A percentile compares a stretch with the other conserved stretches of the same genome.
These are phyloP conservation scores for Kregervanrija delftensis DNA, from an alignment of 805 yeast genomes.

Conservation along the genomic window DNA sequence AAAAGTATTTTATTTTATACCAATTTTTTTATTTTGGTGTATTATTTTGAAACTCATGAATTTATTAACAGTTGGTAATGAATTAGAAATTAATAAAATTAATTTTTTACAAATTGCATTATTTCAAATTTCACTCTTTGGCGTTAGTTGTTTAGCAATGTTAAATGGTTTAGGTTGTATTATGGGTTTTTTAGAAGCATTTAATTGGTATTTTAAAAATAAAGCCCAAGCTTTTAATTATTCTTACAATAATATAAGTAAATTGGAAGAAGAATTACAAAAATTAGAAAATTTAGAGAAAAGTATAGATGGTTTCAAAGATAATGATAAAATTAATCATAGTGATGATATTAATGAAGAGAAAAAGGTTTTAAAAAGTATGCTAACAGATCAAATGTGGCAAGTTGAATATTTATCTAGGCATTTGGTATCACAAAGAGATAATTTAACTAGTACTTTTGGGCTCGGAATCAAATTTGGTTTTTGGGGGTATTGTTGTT, in stretches of 20 bases:
- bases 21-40: conserved; percentile 27
- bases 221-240: too few species aligned
- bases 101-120: conserved; percentile 28
- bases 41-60: conserved; percentile 25
- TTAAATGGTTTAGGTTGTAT: conserved; percentile 48
- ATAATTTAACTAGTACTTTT: too few species aligned
- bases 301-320: background rate
- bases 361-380: background rate
- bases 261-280: too few species aligned
- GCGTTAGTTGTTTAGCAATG: conserved; percentile 43
- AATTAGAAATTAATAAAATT: conserved; percentile 2
- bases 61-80: background rate
- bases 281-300: too few species aligned
- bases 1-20: conserved; percentile 6
- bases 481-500: conserved; percentile 43
- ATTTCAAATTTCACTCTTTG: conserved; percentile 40
- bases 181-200: conserved; percentile 33
- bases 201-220: conserved; percentile 4
- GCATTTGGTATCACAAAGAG: too few species aligned
- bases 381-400: conserved; percentile 3
- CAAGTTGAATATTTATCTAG: too few species aligned
- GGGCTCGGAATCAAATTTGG: conserved; percentile 3
- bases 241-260: too few species aligned
- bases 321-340: background rate
- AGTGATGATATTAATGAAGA: conserved; percentile 1